These are phyloP conservation scores for Penstemon barbatus DNA, from an alignment of 257 asterid species.

Conservation along the genomic window DNA sequence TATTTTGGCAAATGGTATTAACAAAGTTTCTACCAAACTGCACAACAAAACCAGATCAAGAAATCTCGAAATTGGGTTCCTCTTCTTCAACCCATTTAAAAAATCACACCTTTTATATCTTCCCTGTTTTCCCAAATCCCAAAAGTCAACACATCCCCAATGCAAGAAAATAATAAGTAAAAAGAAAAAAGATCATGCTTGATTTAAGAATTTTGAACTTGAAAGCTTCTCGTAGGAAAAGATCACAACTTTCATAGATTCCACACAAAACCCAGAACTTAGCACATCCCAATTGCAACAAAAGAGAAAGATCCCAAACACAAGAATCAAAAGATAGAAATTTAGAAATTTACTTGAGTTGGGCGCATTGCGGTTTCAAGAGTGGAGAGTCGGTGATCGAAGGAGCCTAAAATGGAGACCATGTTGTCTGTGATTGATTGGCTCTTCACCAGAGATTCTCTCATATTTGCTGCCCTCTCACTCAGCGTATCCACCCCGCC, in stretches of 20 bases:
- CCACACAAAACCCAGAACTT: conserved; percentile 24
- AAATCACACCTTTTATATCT: conserved; percentile 11
- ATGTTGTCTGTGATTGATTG: conserved; percentile 65
- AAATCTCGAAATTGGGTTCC: conserved; percentile 6
- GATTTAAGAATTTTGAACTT: too few relatives aligned
- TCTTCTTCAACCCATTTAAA: conserved; percentile 14
- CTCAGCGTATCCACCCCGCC: conserved; percentile 43
- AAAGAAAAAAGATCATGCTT: background rate
- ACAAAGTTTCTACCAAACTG: conserved; percentile 20
- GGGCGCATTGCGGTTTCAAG: conserved; percentile 82
- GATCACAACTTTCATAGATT: conserved; percentile 16
- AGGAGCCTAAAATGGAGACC: conserved; percentile 71
- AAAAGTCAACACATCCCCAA: conserved; percentile 23
- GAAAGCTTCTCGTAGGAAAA: background rate
- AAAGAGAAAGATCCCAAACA: background rate
- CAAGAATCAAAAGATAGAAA: background rate
- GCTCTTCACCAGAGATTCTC: conserved; percentile 65
- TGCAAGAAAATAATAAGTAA: conserved; percentile 21
- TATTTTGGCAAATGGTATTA: background rate
- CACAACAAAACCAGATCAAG: conserved; percentile 27
- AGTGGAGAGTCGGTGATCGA: conserved; percentile 72
- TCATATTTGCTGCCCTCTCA: conserved; percentile 58
- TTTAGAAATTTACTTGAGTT: conserved; percentile 43
- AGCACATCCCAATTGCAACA: conserved; percentile 26
- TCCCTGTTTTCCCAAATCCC: conserved; percentile 25